Percentiles rank a stretch among this genome's conserved stretches.
Evolutionary conservation across 768 basidiomycete species (phyloP).

Genomic region (Hypsizygus marmoreus): DNA sequence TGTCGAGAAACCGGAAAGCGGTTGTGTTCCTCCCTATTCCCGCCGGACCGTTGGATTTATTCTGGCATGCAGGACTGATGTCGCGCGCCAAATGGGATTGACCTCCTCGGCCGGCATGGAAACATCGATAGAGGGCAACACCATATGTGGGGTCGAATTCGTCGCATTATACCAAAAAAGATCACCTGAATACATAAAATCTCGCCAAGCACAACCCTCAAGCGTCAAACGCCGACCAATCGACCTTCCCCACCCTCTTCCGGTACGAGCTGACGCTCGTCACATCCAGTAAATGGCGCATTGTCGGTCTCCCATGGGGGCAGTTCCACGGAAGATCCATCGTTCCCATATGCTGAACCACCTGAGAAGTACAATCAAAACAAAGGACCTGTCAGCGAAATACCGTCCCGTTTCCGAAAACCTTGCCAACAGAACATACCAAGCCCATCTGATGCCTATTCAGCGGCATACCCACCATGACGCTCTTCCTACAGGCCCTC

Average conservation of each 20-base stretch:
- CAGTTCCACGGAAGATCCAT: conserved; percentile 90
- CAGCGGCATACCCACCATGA: conserved; percentile 92
- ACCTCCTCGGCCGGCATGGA: no score
- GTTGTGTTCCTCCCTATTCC: no score
- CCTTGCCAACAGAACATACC: conserved; percentile 40
- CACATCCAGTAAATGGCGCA: conserved; percentile 73
- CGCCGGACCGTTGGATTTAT: no score
- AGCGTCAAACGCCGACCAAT: conserved; percentile 39
- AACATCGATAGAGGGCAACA: no score
- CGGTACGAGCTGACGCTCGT: conserved; percentile 14
- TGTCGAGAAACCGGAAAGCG: no score
- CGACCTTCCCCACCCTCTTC: conserved; percentile 19
- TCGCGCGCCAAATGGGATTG: no score
- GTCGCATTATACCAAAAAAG: no score
- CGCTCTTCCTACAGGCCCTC: conserved; percentile 93
- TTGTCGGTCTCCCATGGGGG: conserved; percentile 84
- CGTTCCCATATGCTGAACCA: conserved; percentile 79
- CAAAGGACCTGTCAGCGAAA: not conserved
- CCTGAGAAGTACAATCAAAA: conserved; percentile 38
- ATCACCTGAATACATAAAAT: no score
- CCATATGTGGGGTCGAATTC: no score
- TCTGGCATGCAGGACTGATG: no score
- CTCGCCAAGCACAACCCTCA: no score
- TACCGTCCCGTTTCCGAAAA: no score
- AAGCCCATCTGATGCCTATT: conserved; percentile 75